Base-by-base conservation (phyloP, 495 filamentous ascomycete species). In the Geoglossum glabrum region DNA sequence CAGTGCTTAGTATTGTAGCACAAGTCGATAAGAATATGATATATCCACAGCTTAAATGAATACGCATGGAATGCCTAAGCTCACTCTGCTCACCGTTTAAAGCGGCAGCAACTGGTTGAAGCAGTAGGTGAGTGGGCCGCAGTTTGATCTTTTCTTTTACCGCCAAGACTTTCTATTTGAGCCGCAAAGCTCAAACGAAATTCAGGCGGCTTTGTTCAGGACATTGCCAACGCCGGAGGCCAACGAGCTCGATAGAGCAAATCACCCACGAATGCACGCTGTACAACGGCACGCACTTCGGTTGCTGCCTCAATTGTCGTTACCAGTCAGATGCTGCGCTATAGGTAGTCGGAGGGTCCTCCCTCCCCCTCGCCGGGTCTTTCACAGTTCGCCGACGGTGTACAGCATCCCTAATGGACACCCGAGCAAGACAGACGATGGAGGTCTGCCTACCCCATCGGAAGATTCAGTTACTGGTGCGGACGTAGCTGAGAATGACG, bases 211-310 rank as follows among this genome's bases (percentile, higher is more conserved):
- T 21, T 52, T 27, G 19, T 3, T 27, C 15, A 52, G 17, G 49
- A 23, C 40, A 21, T 19, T 21, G 3, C 10, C 5, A 45, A 45
- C 40, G 40, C 23, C 40, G 23, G n/a, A 4, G 6, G 17, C 11
- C 40, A 45, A 45, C 49, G 5, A 52, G 49, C 49, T 52, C 49
- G 49, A 31, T 13, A 27, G 49, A 52, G 28, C 25, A 27, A 30
- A 45, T 2, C 54, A 15, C 54, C 3, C 60, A 13, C 66, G 70
- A 62, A 74, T 74, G 72, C 72, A 72, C 67, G 67, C 64, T 55
- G 59, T 62, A 62, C 62, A 63, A 57, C 57, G 64, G 45, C 61
- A 66, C 62, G 67, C 66, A 60, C 59, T 71, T 59, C 66, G 70
- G 26, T 67, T 60, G 52, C 65, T 67, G 60, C 61, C 57, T 9